Conservation (phyloP, 805 yeast genomes). For the Torulaspora indica region DNA sequence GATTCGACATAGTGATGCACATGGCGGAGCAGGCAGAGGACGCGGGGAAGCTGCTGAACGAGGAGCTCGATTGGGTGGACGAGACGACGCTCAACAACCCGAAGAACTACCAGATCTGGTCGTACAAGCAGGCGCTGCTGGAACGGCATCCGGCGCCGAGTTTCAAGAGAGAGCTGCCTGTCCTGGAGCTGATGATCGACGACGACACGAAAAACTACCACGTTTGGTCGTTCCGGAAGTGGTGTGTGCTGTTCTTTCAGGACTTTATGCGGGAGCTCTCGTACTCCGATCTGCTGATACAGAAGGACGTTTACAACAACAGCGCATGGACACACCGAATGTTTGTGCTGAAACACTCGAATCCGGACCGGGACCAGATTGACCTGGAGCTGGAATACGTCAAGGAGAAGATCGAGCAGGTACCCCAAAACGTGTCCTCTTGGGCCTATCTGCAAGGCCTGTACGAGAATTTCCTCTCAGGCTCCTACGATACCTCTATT, state of each 20-base stretch:
- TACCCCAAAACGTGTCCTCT: slow-evolving; percentile 77
- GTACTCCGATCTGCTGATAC: slow-evolving; percentile 47
- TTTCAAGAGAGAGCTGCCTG: slow-evolving; percentile 55
- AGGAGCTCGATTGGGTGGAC: slow-evolving; percentile 79
- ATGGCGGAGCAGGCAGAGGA: slow-evolving; percentile 28
- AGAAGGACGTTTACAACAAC: slow-evolving; percentile 73
- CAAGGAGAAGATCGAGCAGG: slow-evolving; percentile 44
- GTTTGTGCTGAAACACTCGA: slow-evolving; percentile 43
- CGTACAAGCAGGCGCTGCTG: slow-evolving; percentile 70
- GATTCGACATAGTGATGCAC: slow-evolving; percentile 48
- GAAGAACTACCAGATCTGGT: slow-evolving; percentile 97
- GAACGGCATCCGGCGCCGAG: slow-evolving; percentile 33
- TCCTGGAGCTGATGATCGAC: slow-evolving; percentile 61
- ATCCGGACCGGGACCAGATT: slow-evolving; percentile 24
- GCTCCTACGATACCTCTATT: slow-evolving; percentile 37
- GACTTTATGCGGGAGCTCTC: slow-evolving; percentile 48
- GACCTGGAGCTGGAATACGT: slow-evolving; percentile 52
- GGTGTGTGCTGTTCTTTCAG: slow-evolving; percentile 62
- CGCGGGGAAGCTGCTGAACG: slow-evolving; percentile 21
- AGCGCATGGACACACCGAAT: slow-evolving; percentile 90
- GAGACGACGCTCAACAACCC: slow-evolving; percentile 67
- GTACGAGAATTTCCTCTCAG: slow-evolving; percentile 31
- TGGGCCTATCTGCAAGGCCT: slow-evolving; percentile 82
- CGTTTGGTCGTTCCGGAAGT: slow-evolving; percentile 89
- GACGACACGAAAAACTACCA: slow-evolving; percentile 90